Conservation (phyloP, 1,139 yeast genomes). For the Torulaspora pretoriensis region DNA sequence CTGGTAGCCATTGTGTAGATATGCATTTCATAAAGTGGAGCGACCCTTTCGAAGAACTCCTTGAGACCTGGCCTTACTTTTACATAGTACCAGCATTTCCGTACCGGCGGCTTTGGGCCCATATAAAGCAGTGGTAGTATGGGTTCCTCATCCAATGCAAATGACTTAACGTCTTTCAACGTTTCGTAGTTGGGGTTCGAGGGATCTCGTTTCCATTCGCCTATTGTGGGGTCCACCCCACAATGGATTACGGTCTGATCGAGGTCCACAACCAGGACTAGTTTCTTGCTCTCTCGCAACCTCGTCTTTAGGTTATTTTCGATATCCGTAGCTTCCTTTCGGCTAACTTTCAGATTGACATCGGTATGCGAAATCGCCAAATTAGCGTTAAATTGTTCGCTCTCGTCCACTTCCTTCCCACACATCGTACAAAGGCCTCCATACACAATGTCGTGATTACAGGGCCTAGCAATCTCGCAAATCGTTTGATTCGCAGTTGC, state of each 20-base stretch:
- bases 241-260: constrained; percentile 98
- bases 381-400: constrained; percentile 73
- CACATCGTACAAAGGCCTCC: constrained; percentile 95
- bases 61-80: constrained; percentile 84
- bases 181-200: constrained; percentile 79
- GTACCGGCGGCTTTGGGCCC: constrained; percentile 55
- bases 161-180: constrained; percentile 73
- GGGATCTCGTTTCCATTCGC: constrained; percentile 91
- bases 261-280: constrained; percentile 88
- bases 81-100: constrained; percentile 79
- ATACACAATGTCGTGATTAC: constrained; percentile 91
- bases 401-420: constrained; percentile 80
- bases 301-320: constrained; percentile 65
- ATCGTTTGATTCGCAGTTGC: constrained; percentile 48
- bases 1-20: constrained; percentile 99
- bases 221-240: constrained; percentile 95
- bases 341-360: constrained; percentile 76
- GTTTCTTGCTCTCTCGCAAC: constrained; percentile 57
- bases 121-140: constrained; percentile 51
- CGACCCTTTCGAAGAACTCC: constrained; percentile 61
- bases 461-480: constrained; percentile 67
- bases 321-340: constrained; percentile 79
- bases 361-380: constrained; percentile 82
- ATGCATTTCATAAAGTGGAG: constrained; percentile 77
- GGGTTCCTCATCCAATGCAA: constrained; percentile 73